These are phyloP conservation scores for Vanderwaltozyma yarrowii DNA, from an alignment of 805 yeast genomes.

Conservation along the genomic window DNA sequence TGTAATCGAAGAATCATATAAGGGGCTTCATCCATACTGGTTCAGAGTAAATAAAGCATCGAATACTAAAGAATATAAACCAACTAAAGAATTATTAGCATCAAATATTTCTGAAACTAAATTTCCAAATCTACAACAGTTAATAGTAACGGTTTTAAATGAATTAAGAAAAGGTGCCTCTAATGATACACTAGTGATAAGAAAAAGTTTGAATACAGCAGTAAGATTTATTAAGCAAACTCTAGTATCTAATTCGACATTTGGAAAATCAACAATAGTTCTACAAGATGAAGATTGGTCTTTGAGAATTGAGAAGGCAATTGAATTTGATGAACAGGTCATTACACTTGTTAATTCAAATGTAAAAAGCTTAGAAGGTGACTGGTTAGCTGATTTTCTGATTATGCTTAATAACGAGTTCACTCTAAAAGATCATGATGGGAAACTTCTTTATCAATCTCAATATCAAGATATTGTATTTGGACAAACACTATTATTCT, in stretches of 20 bases:
- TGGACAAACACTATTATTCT: slow-evolving; percentile 29
- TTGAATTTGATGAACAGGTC: slow-evolving; percentile 50
- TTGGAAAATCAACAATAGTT: slow-evolving; percentile 43
- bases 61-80: slow-evolving; percentile 33
- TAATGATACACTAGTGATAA: slow-evolving; percentile 22
- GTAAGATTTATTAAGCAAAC: slow-evolving; percentile 46
- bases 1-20: slow-evolving; percentile 65
- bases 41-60: slow-evolving; percentile 44
- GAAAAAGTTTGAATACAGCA: slow-evolving; percentile 32
- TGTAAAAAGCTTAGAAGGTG: slow-evolving; percentile 2
- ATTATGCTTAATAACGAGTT: slow-evolving; percentile 32
- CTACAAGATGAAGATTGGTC: slow-evolving; percentile 69
- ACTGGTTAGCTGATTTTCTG: slow-evolving; percentile 23
- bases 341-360: slow-evolving; percentile 15
- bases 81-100: slow-evolving; percentile 38
- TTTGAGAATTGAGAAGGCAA: slow-evolving; percentile 54
- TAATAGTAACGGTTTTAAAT: slow-evolving; percentile 26
- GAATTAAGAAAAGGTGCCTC: slow-evolving; percentile 20
- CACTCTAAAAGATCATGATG: slow-evolving; percentile 9
- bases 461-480: slow-evolving; percentile 21
- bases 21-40: slow-evolving; percentile 81
- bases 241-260: slow-evolving; percentile 54
- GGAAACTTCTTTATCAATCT: slow-evolving; percentile 10
- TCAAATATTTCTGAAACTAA: slow-evolving; percentile 23
- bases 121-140: slow-evolving; percentile 47